Base-by-base conservation (phyloP, 352 stramenopile species). In the Phytophthora boehmeriae region DNA sequence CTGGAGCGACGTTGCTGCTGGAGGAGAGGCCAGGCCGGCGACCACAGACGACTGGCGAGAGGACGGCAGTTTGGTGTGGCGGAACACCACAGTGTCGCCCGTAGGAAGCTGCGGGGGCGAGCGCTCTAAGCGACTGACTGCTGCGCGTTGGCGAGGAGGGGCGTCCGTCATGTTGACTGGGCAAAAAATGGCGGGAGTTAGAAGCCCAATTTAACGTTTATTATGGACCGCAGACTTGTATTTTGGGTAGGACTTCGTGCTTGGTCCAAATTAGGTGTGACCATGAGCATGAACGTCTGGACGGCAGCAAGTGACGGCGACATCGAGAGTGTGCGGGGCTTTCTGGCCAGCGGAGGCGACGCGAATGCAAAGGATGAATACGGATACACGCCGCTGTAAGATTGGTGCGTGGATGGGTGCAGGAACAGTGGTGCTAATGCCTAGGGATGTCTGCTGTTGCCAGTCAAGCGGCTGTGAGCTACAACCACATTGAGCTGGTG, bases 381-480 rank as follows among this genome's bases (percentile, higher is more conserved):
- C 52, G 80, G 80, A 48, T 90, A 90, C 66, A 90, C 80, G 9
- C 76, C 80, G 10, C 54, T 90, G 80, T 90, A 55, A 63, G 77
- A 73, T 17, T 17, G 35, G 2, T 56, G 65, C 34, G 45, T 59
- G 11, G 63, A 5, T 63, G 19, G 11, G 19, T 28, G 45, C 4
- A 32, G 47, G 13, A 20, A 34, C n/a, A n/a, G 20, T 54, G 4
- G 28, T 46, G 32, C 10, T 39, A n/a, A n/a, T n/a, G n/a, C n/a
- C n/a, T n/a, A n/a, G n/a, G n/a, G n/a, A n/a, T n/a, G n/a, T 36
- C 25, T 6, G 27, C 10, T 34, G 8, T n/a, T 48, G 16, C 41
- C 43, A 90, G 80, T 10, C 80, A 90, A 52, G 80, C 80, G 10
- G 80, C 80, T 0, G 80, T 88, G 70, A 88, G 80, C 70, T 90